These are phyloP conservation scores for Penicillium sp. DNA, from an alignment of 2,329 filamentous ascomycete species.

Conservation along the genomic window DNA sequence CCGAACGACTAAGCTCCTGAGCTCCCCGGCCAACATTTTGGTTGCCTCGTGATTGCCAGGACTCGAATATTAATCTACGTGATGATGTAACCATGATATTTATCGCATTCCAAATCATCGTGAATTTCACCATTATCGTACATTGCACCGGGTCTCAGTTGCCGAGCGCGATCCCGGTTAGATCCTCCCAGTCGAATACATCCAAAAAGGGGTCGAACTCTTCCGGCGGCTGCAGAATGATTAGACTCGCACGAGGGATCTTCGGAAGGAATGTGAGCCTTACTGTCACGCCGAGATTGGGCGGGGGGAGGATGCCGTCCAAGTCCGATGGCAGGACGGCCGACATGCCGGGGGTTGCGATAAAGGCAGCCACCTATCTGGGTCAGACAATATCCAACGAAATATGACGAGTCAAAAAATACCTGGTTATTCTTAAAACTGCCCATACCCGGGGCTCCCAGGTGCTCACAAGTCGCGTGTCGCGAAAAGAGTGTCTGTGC, in stretches of 20 bases:
- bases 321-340: constrained; percentile 24
- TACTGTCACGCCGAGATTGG: constrained; percentile 26
- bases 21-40: not conserved
- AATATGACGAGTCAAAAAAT: not conserved
- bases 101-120: not conserved
- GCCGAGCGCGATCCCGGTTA: constrained; percentile 30
- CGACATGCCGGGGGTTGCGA: constrained; percentile 21
- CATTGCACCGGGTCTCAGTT: constrained; percentile 4
- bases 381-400: not conserved
- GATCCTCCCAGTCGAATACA: constrained; percentile 36
- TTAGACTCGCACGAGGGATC: not conserved
- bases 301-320: constrained; percentile 21
- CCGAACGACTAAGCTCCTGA: not conserved
- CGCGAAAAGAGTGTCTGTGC: constrained; percentile 36
- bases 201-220: constrained; percentile 36
- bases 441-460: constrained; percentile 30
- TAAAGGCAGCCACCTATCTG: constrained; percentile 14
- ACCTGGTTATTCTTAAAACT: constrained; percentile 34
- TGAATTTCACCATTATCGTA: not conserved
- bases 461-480: constrained; percentile 33
- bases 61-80: not conserved
- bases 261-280: constrained; percentile 6
- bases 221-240: constrained; percentile 18
- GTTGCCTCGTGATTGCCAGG: too few relatives aligned
- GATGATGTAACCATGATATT: not conserved